These are phyloP conservation scores for Dioscorea zingiberensis DNA, from an alignment of 106 monocot species.

Conservation along the genomic window DNA sequence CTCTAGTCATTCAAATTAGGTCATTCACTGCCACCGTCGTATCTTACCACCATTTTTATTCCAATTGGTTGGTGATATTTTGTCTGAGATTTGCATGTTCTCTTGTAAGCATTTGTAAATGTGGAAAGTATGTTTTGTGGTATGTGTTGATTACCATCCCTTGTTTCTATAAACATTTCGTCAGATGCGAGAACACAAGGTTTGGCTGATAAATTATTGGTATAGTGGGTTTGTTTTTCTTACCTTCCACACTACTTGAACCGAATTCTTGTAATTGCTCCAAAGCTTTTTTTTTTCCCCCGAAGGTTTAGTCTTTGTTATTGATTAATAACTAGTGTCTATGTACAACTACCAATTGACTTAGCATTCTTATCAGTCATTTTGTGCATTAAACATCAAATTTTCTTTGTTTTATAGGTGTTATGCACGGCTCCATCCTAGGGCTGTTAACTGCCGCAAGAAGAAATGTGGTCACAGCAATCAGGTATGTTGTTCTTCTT, in stretches of 20 bases:
- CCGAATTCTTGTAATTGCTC: too few species aligned
- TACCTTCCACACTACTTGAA: background rate
- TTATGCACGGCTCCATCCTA: conserved; percentile 36
- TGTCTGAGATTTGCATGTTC: background rate
- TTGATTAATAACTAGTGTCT: too few species aligned
- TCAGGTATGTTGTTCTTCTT: conserved; percentile 8
- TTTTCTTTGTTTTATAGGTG: conserved; percentile 12
- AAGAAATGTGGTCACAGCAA: conserved; percentile 44
- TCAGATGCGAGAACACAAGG: background rate
- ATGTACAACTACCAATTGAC: too few species aligned
- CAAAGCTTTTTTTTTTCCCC: too few species aligned
- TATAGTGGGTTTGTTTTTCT: background rate
- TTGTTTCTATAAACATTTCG: background rate
- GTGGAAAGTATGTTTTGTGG: background rate
- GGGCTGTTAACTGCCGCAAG: conserved; percentile 39
- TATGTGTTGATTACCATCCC: background rate
- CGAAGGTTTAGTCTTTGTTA: too few species aligned
- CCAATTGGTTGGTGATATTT: too few species aligned
- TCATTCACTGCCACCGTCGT: too few species aligned
- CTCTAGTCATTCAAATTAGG: too few species aligned
- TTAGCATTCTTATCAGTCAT: too few species aligned
- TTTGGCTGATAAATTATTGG: background rate
- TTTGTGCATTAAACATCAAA: too few species aligned
- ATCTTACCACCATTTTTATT: background rate
- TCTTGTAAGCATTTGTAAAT: too few species aligned